Evolutionary conservation across 1,284 basidiomycete genomes (phyloP).

Genomic region (Farysia itapuensis): DNA sequence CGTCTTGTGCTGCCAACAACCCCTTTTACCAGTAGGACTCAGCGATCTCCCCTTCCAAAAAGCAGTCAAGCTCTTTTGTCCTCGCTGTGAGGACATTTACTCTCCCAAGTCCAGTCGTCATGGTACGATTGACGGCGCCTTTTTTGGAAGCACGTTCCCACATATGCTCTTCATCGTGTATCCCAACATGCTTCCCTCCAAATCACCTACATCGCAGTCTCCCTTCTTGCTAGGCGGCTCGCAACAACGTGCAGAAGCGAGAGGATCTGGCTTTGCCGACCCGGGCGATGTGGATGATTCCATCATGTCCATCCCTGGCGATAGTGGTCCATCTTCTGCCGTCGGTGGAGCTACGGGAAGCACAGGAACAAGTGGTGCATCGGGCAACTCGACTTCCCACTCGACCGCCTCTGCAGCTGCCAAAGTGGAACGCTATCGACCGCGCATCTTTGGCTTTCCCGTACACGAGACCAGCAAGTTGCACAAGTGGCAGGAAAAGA

Average conservation of each 20-base stretch:
- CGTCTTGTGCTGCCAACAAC: constrained; percentile 57
- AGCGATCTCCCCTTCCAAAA: constrained; percentile 57
- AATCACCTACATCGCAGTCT: constrained; percentile 43
- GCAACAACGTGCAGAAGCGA: constrained; percentile 3
- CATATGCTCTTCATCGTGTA: constrained; percentile 67
- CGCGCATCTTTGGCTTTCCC: constrained; percentile 59
- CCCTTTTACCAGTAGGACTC: constrained; percentile 54
- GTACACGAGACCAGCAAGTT: constrained; percentile 56
- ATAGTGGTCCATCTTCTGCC: constrained; percentile 5
- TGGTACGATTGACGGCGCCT: constrained; percentile 60
- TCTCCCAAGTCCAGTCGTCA: constrained; percentile 56
- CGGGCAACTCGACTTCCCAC: constrained; percentile 3
- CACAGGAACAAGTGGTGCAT: constrained; percentile 4
- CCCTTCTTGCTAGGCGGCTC: constrained; percentile 41
- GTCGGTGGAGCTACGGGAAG: constrained; percentile 4
- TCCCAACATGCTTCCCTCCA: constrained; percentile 69
- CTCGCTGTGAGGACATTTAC: constrained; percentile 58
- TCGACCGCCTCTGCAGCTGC: constrained; percentile 34
- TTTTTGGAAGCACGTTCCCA: constrained; percentile 58
- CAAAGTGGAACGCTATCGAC: constrained; percentile 54
- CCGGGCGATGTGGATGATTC: constrained; percentile 59
- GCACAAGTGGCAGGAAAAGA: constrained; percentile 56
- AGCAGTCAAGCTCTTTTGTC: constrained; percentile 58
- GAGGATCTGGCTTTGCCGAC: no score
- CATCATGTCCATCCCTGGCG: constrained; percentile 21